These are phyloP conservation scores for Talaromyces marneffei DNA, from an alignment of 2,329 filamentous ascomycete species.

Conservation along the genomic window DNA sequence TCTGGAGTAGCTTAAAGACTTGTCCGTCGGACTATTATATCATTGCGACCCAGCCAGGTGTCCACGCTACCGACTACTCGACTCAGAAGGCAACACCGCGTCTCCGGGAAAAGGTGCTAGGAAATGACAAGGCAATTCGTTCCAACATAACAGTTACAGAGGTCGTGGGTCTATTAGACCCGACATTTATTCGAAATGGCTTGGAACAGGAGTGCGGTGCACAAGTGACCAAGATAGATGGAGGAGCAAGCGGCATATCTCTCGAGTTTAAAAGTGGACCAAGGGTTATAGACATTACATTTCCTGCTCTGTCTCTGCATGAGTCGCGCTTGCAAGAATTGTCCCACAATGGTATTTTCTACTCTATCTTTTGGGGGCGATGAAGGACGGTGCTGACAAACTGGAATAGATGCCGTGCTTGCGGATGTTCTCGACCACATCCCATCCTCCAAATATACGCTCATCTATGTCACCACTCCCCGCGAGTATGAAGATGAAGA, in stretches of 20 bases:
- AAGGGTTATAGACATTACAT: conserved; percentile 42
- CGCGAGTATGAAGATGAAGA: conserved; percentile 28
- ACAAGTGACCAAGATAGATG: conserved; percentile 39
- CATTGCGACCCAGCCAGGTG: conserved; percentile 69
- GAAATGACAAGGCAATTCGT: conserved; percentile 46
- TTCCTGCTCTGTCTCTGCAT: conserved; percentile 37
- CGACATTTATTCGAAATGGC: conserved; percentile 35
- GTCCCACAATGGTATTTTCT: conserved; percentile 33
- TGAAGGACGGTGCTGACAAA: conserved; percentile 9
- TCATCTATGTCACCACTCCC: conserved; percentile 68
- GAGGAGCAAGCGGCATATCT: conserved; percentile 38
- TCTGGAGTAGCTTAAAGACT: conserved; percentile 48
- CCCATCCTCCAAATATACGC: conserved; percentile 58
- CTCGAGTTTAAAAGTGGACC: conserved; percentile 33
- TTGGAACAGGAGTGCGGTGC: conserved; percentile 47
- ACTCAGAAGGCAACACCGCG: conserved; percentile 48
- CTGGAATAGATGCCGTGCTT: conserved; percentile 42
- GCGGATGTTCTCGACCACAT: conserved; percentile 43
- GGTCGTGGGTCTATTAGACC: conserved; percentile 47
- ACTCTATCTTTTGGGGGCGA: no score
- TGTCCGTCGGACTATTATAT: conserved; percentile 75
- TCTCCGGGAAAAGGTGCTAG: conserved; percentile 48
- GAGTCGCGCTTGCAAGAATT: conserved; percentile 36
- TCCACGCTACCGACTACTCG: conserved; percentile 64
- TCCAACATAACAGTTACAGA: conserved; percentile 51